Base-by-base conservation (phyloP, 2,329 filamentous ascomycete species). In the Ceratocystis papillata region DNA sequence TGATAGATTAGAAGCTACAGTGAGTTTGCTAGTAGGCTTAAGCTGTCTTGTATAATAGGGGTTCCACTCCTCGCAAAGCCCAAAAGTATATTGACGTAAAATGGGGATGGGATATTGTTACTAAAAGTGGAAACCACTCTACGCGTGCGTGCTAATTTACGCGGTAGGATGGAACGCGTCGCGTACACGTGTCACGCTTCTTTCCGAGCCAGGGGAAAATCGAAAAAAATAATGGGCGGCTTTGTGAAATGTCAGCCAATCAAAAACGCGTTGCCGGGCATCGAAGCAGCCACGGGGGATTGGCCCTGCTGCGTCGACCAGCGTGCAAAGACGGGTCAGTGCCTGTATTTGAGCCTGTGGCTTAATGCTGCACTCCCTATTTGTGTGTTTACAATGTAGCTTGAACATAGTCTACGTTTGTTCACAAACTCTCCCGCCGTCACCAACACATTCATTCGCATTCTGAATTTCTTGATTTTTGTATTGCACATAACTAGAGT, bases 201-300 rank as follows among this genome's bases (percentile, higher is more conserved):
- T 8, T 57, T 48, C 33, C 10, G 22, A 25, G 20, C 15, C 33
- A 46, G 12, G 22, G 50, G 50, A 48, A 22, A 41, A 33, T 46
- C 57, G 64, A 62, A 53, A 48, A 63, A 46, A 46, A 30, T 22
- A 44, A 20, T 7, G 12, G 37, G 37, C 37, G 37, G 10, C 37
- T 41, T 12, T 41, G 37, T 12, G 37, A 41, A 4, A 15, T 41
- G 3, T 15, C 53, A 25, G 28, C 53, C n/a, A 44, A 30, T 30
- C 25, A 50, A 25, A n/a, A 33, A 30, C 64, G 64, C 64, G 64
- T 66, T 66, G 64, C 64, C 62, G 57, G 25, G 64, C 53, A 41
- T 41, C 37, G 37, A 41, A 41, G 37, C 37, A 41, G 37, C 37
- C 37, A 41, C 37, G 37, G 37, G 33, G 33, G 3, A 57, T 12